These are phyloP conservation scores for Colletotrichum musicola DNA, from an alignment of 2,329 filamentous ascomycete species.

Conservation along the genomic window DNA sequence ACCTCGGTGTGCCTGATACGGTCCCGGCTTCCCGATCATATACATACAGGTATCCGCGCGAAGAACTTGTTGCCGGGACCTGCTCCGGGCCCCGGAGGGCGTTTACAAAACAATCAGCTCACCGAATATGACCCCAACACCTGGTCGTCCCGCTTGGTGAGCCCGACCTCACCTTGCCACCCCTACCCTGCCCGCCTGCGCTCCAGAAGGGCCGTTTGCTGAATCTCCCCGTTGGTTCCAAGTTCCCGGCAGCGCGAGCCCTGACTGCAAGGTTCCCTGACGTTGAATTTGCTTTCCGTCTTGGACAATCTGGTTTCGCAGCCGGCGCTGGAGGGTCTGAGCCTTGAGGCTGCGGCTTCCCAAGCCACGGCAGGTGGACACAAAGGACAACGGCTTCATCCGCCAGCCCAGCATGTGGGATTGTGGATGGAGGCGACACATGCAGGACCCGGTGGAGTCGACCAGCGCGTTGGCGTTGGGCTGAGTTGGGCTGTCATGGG, in stretches of 20 bases:
- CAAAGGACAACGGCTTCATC: conserved; percentile 35
- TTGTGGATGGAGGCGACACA: conserved; percentile 9
- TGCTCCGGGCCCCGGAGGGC: conserved; percentile 10
- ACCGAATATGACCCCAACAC: conserved; percentile 9
- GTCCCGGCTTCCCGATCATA: background rate
- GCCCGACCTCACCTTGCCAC: conserved; percentile 7
- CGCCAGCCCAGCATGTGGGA: conserved; percentile 34
- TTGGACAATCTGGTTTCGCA: conserved; percentile 9
- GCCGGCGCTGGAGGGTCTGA: background rate
- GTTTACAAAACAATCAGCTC: conserved; percentile 14
- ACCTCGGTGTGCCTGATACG: conserved; percentile 10
- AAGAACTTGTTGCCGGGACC: conserved; percentile 14
- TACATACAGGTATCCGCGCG: conserved; percentile 12
- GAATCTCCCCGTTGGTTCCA: conserved; percentile 27
- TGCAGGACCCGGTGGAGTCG: conserved; percentile 27
- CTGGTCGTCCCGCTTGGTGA: background rate
- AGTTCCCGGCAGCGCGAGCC: conserved; percentile 26
- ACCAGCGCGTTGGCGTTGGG: conserved; percentile 23
- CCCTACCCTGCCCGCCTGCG: conserved; percentile 4
- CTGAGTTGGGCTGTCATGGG: conserved; percentile 31
- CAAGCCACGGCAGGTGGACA: conserved; percentile 22
- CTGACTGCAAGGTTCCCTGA: conserved; percentile 15
- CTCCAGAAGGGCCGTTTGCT: conserved; percentile 26
- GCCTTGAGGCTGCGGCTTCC: conserved; percentile 1
- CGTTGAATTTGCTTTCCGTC: conserved; percentile 8